Evolutionary conservation across 208 protist species (phyloP).

Genomic region (Leishmania amazonensis): DNA sequence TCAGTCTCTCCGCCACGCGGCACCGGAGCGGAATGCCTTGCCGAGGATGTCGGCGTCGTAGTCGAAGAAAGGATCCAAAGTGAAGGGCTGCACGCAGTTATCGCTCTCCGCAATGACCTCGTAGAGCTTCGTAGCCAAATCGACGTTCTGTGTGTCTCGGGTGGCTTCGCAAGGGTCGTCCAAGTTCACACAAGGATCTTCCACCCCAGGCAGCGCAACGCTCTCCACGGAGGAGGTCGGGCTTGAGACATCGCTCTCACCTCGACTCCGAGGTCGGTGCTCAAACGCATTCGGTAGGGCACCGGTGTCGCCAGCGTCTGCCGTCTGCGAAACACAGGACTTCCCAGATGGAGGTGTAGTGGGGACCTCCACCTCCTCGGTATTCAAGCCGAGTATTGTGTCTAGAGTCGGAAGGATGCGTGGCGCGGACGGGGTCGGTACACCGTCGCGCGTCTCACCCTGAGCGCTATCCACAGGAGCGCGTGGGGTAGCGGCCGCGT

Average conservation of each 20-base stretch:
- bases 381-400: constrained; percentile 21
- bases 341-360: too few species aligned
- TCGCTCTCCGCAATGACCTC: constrained; percentile 28
- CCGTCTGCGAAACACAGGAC: neutral
- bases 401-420: constrained; percentile 17
- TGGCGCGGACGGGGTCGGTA: neutral
- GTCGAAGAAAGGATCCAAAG: constrained; percentile 59
- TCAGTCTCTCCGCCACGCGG: constrained; percentile 13
- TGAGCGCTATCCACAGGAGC: neutral
- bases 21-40: constrained; percentile 12
- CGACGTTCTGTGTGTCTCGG: neutral
- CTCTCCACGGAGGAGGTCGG: neutral
- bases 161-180: too few species aligned
- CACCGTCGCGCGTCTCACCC: neutral
- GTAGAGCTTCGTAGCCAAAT: constrained; percentile 10
- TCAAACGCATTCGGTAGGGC: neutral
- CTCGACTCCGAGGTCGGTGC: neutral
- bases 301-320: neutral
- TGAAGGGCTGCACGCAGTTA: constrained; percentile 55
- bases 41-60: constrained; percentile 64
- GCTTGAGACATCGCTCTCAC: neutral
- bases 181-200: neutral
- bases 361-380: neutral
- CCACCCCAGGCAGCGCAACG: constrained; percentile 8
- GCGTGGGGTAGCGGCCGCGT: neutral